Base-by-base conservation (phyloP, 495 filamentous ascomycete genomes). In the Durotheca rogersii region DNA sequence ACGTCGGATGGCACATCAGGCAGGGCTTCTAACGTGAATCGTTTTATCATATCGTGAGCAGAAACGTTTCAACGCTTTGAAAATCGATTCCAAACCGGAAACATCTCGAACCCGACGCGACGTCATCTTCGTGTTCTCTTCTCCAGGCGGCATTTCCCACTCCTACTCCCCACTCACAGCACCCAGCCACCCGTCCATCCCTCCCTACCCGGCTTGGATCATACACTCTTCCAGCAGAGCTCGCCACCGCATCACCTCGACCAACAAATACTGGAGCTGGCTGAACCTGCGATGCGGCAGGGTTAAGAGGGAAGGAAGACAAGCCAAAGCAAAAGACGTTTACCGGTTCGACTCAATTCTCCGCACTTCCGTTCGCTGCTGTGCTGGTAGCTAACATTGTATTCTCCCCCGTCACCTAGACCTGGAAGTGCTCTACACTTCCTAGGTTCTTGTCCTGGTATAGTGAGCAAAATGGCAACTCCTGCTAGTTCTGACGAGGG, bases 401-500 rank as follows among this genome's bases (percentile, higher is more conserved):
- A 39, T 32, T 59, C n/a, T n/a, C 20, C 51, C 58, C 52, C 40
- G 25, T 41, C 33, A 23, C 25, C 37, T 60, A 62, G 62, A 62
- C 47, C 41, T 19, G 38, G 59, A 41, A 62, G 52, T 41, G 20
- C 27, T 18, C 38, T 41, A 50, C 36, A 45, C 59, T 53, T 59
- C 47, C 37, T 48, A 55, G 55, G 39, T 31, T 44, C 42, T 56
- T 63, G 58, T 57, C 57, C 57, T 57, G 47, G 47, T 54, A 70
- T 59, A 71, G 62, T 62, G 62, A 61, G 57, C 60, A 62, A 57
- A 52, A 72, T 73, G 71, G 62, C 68, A 63, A 74, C 75, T 66
- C 76, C 78, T 65, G 69, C 70, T 56, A 81, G 77, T 67, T 80
- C 79, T 64, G 81, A 83, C 73, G 87, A 95, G 75, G 90, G 90